These are phyloP conservation scores for Psidium friedrichsthalianum DNA, from an alignment of 345 rosid species.

Conservation along the genomic window DNA sequence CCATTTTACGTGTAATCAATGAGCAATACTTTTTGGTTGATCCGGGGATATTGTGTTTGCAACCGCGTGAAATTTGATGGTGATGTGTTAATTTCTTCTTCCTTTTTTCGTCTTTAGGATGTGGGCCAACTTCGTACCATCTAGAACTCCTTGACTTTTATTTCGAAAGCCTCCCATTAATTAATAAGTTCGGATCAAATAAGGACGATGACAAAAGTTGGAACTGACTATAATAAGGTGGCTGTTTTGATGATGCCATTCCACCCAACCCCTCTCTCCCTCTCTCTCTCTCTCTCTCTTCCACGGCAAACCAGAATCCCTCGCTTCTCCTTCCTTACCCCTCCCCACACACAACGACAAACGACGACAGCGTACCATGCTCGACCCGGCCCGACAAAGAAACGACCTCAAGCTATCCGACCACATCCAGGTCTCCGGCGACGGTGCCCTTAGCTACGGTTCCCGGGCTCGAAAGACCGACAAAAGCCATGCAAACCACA, in stretches of 20 bases:
- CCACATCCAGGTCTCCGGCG: neutral
- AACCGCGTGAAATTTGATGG: too few relatives aligned
- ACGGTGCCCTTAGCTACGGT: neutral
- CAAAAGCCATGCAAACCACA: neutral
- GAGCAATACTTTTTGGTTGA: neutral
- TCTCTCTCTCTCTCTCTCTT: neutral
- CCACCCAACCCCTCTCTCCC: neutral
- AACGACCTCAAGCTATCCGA: slow-evolving; percentile 16
- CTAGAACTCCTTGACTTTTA: neutral
- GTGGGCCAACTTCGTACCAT: neutral
- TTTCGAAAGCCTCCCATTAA: neutral
- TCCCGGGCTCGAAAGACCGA: neutral
- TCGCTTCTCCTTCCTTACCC: neutral
- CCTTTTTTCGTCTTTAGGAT: neutral
- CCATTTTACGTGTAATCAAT: neutral
- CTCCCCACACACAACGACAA: neutral
- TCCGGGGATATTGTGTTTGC: neutral
- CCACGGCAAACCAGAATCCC: neutral
- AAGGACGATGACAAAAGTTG: neutral
- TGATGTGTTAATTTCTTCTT: too few relatives aligned
- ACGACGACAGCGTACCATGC: slow-evolving; percentile 22
- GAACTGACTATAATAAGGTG: neutral
- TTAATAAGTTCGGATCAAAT: neutral
- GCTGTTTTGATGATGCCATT: neutral
- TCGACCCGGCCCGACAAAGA: slow-evolving; percentile 3